phyloP scores from a whole-genome alignment of 345 rosid genomes.

The Psidium friedrichsthalianum region DNA sequence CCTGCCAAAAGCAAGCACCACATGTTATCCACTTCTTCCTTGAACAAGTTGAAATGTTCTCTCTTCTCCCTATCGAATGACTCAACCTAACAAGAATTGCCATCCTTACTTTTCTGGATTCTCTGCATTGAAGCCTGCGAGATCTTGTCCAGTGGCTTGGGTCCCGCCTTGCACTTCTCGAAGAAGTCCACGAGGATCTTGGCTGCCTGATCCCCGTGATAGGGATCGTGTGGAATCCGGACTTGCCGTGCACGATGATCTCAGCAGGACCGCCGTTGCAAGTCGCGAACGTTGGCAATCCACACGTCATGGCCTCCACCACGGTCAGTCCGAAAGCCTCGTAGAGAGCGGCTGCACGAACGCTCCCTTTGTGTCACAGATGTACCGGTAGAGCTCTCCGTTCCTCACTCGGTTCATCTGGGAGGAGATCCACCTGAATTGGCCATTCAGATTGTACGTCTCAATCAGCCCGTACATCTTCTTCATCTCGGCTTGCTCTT shows the following conservation, averaged over 20 bases:
- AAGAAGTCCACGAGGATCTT: constrained; percentile 68
- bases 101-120: constrained; percentile 67
- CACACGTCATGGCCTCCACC: constrained; percentile 91
- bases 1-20: constrained; percentile 15
- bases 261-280: constrained; percentile 97
- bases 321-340: constrained; percentile 93
- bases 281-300: constrained; percentile 83
- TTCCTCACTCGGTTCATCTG: constrained; percentile 88
- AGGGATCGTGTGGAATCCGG: constrained; percentile 90
- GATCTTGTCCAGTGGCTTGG: constrained; percentile 60
- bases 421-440: constrained; percentile 87
- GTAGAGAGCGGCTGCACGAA: constrained; percentile 81
- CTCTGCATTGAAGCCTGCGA: constrained; percentile 72
- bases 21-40: background rate
- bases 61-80: background rate
- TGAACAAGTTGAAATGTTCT: background rate
- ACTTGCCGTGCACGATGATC: constrained; percentile 83
- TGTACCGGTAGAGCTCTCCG: constrained; percentile 75
- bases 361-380: constrained; percentile 76
- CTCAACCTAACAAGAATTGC: background rate
- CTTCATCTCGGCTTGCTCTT: constrained; percentile 96
- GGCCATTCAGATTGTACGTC: constrained; percentile 64
- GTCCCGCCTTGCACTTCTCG: constrained; percentile 58
- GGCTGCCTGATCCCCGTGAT: constrained; percentile 84
- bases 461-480: constrained; percentile 69